These are phyloP conservation scores for Arachnopeziza araneosa DNA, from an alignment of 2,329 filamentous ascomycete genomes.

Conservation along the genomic window DNA sequence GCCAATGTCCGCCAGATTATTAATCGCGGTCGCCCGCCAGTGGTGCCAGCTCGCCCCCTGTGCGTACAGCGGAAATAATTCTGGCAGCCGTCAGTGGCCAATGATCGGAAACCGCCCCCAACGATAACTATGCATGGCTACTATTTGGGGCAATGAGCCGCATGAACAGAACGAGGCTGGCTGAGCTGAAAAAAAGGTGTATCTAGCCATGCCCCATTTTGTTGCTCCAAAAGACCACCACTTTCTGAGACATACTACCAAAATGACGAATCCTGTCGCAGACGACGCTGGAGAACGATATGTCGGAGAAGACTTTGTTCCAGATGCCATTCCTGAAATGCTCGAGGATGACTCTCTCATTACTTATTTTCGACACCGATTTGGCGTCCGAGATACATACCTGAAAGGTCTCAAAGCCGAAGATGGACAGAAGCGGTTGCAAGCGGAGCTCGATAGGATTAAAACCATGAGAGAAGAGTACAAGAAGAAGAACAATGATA, in stretches of 20 bases:
- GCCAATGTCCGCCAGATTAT: too few species aligned
- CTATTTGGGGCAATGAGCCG: neutral
- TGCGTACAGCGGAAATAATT: too few species aligned
- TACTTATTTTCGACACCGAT: constrained; percentile 5
- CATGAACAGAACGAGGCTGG: neutral
- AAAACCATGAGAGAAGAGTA: neutral
- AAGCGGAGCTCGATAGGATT: constrained; percentile 1
- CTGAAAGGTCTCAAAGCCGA: neutral
- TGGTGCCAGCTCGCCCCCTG: too few species aligned
- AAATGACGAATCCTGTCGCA: neutral
- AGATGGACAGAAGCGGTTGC: neutral
- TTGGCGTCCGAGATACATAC: neutral
- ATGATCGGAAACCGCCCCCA: neutral
- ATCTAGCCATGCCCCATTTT: neutral
- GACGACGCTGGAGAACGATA: neutral
- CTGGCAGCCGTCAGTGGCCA: neutral
- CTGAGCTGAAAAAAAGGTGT: neutral
- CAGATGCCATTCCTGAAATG: constrained; percentile 1
- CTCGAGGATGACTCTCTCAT: constrained; percentile 1
- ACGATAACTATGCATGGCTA: neutral
- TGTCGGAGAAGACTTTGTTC: neutral
- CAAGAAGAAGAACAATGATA: neutral
- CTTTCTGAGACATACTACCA: neutral
- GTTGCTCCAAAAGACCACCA: neutral
- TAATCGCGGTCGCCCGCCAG: too few species aligned